A percentile compares a stretch with the other conserved stretches of the same genome.
Evolutionary conservation across 2,329 filamentous ascomycete genomes (phyloP).

Genomic region (Coniochaeta sp.): DNA sequence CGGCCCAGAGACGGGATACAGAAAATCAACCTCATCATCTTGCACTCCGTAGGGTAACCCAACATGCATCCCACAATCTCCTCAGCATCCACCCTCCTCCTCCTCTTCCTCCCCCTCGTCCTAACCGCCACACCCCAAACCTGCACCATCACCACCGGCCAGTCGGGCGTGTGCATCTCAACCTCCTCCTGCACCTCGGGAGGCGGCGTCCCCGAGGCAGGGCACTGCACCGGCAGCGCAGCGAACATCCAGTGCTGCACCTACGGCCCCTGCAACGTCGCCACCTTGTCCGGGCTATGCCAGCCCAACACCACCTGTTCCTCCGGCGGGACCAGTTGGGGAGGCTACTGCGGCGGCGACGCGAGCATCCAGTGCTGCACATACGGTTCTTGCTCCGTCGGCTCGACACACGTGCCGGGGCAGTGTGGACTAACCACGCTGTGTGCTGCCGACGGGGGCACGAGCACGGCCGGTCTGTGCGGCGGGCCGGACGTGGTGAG

Average conservation of each 20-base stretch:
- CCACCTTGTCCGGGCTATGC: not conserved
- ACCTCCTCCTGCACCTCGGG: not conserved
- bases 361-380: not conserved
- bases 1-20: no score
- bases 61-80: not conserved
- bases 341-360: not conserved
- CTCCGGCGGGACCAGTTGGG: not conserved
- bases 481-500: not conserved
- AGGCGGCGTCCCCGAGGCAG: not conserved
- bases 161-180: not conserved
- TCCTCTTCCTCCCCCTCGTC: not conserved
- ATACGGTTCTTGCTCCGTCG: not conserved
- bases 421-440: not conserved
- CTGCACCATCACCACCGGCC: not conserved
- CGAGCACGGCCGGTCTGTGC: not conserved
- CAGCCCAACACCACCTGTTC: conserved; percentile 1
- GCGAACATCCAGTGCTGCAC: not conserved
- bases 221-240: not conserved
- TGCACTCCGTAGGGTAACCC: not conserved
- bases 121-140: not conserved
- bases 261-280: conserved; percentile 1
- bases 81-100: not conserved
- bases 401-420: not conserved
- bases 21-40: no score
- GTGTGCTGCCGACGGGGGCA: not conserved